Conservation (phyloP, 768 basidiomycete species). For the Xanthoconium purpureum region DNA sequence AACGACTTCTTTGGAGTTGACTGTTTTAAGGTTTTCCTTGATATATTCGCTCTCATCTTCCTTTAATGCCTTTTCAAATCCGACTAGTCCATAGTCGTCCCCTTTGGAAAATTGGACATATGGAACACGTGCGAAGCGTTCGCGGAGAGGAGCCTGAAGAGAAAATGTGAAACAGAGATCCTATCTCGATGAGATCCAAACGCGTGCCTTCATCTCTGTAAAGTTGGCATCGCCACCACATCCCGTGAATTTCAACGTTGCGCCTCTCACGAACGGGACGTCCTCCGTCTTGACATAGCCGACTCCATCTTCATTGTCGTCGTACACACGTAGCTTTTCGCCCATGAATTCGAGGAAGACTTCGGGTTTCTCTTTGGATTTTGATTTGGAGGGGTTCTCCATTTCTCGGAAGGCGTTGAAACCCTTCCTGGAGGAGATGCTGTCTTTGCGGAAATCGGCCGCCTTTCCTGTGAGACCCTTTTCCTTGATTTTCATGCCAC, state of each 20-base stretch:
- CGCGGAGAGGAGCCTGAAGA: constrained; percentile 42
- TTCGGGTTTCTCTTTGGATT: constrained; percentile 47
- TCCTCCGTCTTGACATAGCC: constrained; percentile 44
- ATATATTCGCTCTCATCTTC: constrained; percentile 74
- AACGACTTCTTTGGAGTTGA: constrained; percentile 61
- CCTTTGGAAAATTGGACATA: constrained; percentile 49
- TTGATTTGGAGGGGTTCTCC: constrained; percentile 38
- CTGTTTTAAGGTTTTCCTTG: constrained; percentile 58
- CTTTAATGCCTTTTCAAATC: constrained; percentile 60
- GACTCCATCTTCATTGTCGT: constrained; percentile 46
- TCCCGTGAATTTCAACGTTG: constrained; percentile 48
- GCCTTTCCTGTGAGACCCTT: constrained; percentile 81
- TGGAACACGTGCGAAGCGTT: constrained; percentile 44
- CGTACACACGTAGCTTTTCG: constrained; percentile 58
- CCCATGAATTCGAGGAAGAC: constrained; percentile 76
- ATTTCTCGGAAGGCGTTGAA: constrained; percentile 83
- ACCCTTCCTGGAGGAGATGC: constrained; percentile 48
- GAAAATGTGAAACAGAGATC: not conserved
- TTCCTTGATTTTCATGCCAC: constrained; percentile 94
- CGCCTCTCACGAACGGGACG: constrained; percentile 42
- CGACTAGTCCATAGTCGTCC: constrained; percentile 45
- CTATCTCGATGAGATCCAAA: not conserved
- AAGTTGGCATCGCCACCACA: constrained; percentile 58
- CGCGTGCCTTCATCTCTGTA: constrained; percentile 52
- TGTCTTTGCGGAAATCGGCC: constrained; percentile 56